Conservation (phyloP, 1,284 basidiomycete species). For the Schizophyllum commune region DNA sequence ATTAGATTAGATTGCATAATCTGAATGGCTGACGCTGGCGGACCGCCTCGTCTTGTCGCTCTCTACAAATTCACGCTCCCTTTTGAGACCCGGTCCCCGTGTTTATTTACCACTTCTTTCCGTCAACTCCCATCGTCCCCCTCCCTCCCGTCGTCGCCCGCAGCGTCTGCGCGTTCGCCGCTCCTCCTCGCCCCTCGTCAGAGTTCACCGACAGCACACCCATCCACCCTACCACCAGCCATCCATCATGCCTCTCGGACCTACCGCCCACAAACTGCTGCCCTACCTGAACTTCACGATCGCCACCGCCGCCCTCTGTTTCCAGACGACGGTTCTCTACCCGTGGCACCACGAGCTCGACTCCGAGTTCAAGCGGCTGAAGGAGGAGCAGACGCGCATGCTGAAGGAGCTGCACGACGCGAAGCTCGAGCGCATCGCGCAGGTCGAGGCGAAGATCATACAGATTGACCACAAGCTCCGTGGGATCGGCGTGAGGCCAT, state of each 20-base stretch:
- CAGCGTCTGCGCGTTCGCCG: neutral
- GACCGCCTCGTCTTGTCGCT: neutral
- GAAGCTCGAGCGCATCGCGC: conserved; percentile 12
- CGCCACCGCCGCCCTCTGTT: conserved; percentile 17
- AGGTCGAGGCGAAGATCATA: conserved; percentile 10
- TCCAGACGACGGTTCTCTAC: conserved; percentile 20
- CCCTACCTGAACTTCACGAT: conserved; percentile 20
- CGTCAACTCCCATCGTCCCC: neutral
- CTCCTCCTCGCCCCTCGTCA: conserved; percentile 1
- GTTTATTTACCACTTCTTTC: neutral
- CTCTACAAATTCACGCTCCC: neutral
- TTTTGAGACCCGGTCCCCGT: neutral
- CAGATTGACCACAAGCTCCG: neutral
- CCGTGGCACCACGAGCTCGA: conserved; percentile 21
- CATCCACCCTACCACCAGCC: neutral
- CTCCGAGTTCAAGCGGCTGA: conserved; percentile 15
- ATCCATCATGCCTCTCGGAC: conserved; percentile 13
- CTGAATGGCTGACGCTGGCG: neutral
- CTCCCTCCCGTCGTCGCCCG: neutral
- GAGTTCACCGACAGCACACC: neutral
- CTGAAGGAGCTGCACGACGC: conserved; percentile 17
- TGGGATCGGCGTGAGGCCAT: neutral
- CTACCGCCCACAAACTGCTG: conserved; percentile 13
- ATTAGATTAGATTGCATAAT: neutral
- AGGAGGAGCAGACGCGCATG: conserved; percentile 15